Base-by-base conservation (phyloP, 23 red algal genomes). In the Gracilaria gracilis region DNA sequence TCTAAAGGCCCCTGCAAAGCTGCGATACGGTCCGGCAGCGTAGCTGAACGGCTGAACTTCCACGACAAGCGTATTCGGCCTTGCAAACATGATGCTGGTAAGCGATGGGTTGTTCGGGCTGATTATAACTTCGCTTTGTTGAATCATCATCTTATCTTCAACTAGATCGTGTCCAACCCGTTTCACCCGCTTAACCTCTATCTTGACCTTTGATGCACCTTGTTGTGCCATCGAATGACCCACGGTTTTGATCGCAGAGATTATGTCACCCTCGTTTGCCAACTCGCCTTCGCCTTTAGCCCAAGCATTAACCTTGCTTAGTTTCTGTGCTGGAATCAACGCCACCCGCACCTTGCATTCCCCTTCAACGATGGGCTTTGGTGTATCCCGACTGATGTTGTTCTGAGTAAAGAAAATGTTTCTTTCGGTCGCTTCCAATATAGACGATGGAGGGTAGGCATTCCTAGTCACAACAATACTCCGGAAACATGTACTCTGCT, bases 1-100 rank as follows among this genome's bases (percentile, higher is more conserved):
- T 14, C 58, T 71, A 23, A 90, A 81, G 19, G 86, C 40, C 40
- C 84, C 66, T 1, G 93, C 93, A 53, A 95, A 95, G n/a, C 88
- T 82, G 53, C 87, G 84, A 48, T 89, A 95, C 37, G 88, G 86
- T 14, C 88, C 88, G 2, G 93, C 61, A 7, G 82, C 71, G 48
- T 95, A 95, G 69, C 86, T 84, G 71, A 95, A 95, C 38, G 85
- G 84, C 36, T 87, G 87, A 36, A 95, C 80, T 55, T 95, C 93
- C 33, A 95, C 47, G 0, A 88, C 36, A 12, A 84, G 44, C 8
- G 93, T 89, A 20, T 69, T 50, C 16, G 86, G 86, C 35, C 79
- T 87, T 32, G 87, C 75, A 82, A 95, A 95, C 24, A 89, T 53
- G 54, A 87, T 87, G 42, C 82, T 90, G 23, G 93, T 95, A 24